Conservation (phyloP, 1,284 basidiomycete genomes). For the Paramarasmius palmivorus region DNA sequence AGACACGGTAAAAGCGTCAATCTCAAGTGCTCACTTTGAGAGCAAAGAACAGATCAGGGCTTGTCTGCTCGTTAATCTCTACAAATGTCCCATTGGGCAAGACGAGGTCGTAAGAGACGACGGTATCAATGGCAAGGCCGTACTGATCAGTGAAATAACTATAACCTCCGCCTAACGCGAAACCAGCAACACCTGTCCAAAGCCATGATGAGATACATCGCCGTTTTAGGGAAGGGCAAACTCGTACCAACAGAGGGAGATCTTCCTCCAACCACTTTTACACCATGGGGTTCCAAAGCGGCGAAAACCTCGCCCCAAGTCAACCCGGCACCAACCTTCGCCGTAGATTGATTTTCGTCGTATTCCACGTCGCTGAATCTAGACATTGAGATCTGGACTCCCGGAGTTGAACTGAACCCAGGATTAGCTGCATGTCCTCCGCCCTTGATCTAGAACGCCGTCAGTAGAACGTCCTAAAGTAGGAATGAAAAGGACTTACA, state of each 20-base stretch:
- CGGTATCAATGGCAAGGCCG: conserved; percentile 37
- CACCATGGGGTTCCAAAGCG: conserved; percentile 26
- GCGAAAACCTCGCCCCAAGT: conserved; percentile 43
- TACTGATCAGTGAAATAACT: conserved; percentile 35
- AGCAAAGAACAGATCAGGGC: no score
- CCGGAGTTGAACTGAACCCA: conserved; percentile 35
- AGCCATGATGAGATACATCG: conserved; percentile 20
- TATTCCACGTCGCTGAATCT: conserved; percentile 33
- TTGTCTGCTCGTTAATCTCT: no score
- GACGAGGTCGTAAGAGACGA: conserved; percentile 33
- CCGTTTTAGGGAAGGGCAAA: conserved; percentile 20
- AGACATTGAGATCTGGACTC: conserved; percentile 40
- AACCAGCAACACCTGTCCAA: conserved; percentile 33
- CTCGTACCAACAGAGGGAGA: conserved; percentile 36
- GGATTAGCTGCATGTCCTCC: conserved; percentile 33
- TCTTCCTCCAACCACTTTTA: conserved; percentile 40
- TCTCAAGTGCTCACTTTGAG: no score
- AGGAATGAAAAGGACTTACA: neutral
- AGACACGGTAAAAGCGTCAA: no score
- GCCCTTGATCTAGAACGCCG: conserved; percentile 32
- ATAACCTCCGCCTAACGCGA: conserved; percentile 27
- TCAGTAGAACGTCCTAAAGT: neutral
- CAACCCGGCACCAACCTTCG: conserved; percentile 36
- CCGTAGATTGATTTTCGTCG: conserved; percentile 22
- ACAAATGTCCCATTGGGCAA: conserved; percentile 33